Base-by-base conservation (phyloP, 257 asterid species). In the Capsicum chinense region DNA sequence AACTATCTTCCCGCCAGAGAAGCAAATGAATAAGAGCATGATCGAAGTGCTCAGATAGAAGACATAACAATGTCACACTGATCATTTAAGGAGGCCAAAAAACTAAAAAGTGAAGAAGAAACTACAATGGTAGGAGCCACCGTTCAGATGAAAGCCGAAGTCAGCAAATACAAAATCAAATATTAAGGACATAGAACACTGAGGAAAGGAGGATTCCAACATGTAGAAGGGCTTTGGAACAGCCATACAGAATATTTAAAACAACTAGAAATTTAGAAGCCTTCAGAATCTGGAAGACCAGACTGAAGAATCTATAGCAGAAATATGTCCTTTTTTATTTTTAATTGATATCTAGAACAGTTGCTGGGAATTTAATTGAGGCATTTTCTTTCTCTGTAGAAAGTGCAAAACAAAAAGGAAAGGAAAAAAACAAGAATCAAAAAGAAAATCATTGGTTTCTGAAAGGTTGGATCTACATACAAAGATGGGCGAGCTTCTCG, bases 401-500 rank as follows among this genome's bases (percentile, higher is more conserved):
- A n/a, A 81, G 62, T 19, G 58, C 56, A 48, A 67, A 84, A 58
- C 7, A 10, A 26, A 39, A 79, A 2, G 4, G 5, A 48, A 84
- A 1, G 13, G 5, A 5, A 44, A 60, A 56, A 5, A 37, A 4
- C 15, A 63, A 16, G n/a, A 13, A 54, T 26, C 8, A 66, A 68
- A 19, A 35, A 83, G 64, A 39, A 4, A 83, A 68, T 21, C 16
- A 69, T 54, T 42, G 63, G 54, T 67, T 79, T 50, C 19, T 66
- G 87, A 83, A 64, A 68, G 82, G 71, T 81, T 50, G 84, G 88
- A 89, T 82, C 81, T 79, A 63, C 98, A 9, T 93, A 96, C 99
- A 96, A 83, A 83, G 99, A 94, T 83, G 99, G 98, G 59, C 84
- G 95, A 90, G 95, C 95, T 81, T 96, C 98, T 33, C 98, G 94